A percentile compares a stretch with the other conserved stretches of the same genome.
These are phyloP conservation scores for Cornus controversa DNA, from an alignment of 148 eudicot genomes.

Conservation along the genomic window DNA sequence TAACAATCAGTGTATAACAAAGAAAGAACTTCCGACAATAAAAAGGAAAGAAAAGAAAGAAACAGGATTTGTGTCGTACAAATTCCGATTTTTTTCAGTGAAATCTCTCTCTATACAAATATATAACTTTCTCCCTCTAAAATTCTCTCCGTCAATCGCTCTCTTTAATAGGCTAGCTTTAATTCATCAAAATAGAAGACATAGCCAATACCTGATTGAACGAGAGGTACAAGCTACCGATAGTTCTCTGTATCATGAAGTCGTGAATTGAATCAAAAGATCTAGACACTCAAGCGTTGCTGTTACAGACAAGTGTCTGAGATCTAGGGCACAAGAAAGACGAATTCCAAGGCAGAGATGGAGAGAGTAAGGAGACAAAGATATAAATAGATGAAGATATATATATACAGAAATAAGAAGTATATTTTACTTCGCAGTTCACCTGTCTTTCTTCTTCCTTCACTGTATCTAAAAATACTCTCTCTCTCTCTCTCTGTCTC, in stretches of 20 bases:
- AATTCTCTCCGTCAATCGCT: background rate
- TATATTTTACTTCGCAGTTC: background rate
- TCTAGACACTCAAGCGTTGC: background rate
- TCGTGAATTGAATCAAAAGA: background rate
- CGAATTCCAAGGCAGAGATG: background rate
- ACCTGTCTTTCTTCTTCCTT: background rate
- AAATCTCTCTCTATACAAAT: background rate
- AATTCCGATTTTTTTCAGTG: background rate
- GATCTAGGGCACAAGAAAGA: constrained; percentile 20
- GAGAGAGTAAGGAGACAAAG: background rate
- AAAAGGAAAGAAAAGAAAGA: too few species aligned
- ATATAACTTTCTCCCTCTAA: background rate
- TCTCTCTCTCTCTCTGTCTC: too few species aligned
- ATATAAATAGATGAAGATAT: background rate
- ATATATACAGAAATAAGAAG: background rate
- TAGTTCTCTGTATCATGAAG: background rate
- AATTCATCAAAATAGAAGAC: background rate
- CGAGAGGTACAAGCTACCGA: background rate
- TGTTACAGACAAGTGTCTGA: background rate
- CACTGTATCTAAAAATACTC: too few species aligned
- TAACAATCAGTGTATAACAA: background rate
- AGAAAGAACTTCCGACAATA: background rate
- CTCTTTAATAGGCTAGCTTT: too few species aligned
- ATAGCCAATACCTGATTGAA: constrained; percentile 13
- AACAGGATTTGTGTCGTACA: background rate